Base-by-base conservation (phyloP, 2,329 filamentous ascomycete species). In the Cladophialophora immunda region DNA sequence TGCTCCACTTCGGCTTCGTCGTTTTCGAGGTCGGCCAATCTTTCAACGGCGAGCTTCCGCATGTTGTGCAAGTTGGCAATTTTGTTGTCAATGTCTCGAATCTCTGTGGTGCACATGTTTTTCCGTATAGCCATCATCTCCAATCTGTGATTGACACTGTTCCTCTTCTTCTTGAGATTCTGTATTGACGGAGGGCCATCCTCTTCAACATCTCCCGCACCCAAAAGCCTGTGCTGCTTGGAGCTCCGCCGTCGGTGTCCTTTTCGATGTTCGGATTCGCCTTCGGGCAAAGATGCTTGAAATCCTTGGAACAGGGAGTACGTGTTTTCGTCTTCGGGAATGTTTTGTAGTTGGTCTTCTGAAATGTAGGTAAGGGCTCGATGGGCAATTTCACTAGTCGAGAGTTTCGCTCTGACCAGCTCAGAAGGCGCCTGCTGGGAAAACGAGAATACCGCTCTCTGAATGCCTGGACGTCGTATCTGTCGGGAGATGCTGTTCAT, bases 241-340 rank as follows among this genome's bases (percentile, higher is more conserved):
- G 92, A 92, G 50, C 88, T 86, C 68, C 89, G 88, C 73, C 92
- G 87, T 60, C 89, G 82, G 71, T 86, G 87, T 72, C 88, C 87
- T 77, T 90, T 92, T 76, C 90, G 89, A 71, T 86, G 87, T 69
- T 90, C 87, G 61, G 76, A 78, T 62, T 82, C 82, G 56, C 84
- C 81, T 64, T 95, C 91, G 2, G 94, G 94, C 69, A 97, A 85
- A 70, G 89, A 94, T 56, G 94, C 95, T 81, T 97, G 90, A 79
- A 99, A 99, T 71, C 95, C 95, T 79, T 99, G 92, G 78, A 99
- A 98, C 53, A 99, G 85, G 47, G 94, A 97, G 81, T 97, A 99
- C 17, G 89, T 84, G 79, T 92, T 96, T 25, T 90, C 89, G 76
- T 90, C 87, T 68, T 97, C 93, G 72, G 95, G 95, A 58, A 97